Evolutionary conservation across 345 rosid genomes (phyloP), one percentile per base, ranked within the genome.

Genomic region (Erucastrum elatum): DNA sequence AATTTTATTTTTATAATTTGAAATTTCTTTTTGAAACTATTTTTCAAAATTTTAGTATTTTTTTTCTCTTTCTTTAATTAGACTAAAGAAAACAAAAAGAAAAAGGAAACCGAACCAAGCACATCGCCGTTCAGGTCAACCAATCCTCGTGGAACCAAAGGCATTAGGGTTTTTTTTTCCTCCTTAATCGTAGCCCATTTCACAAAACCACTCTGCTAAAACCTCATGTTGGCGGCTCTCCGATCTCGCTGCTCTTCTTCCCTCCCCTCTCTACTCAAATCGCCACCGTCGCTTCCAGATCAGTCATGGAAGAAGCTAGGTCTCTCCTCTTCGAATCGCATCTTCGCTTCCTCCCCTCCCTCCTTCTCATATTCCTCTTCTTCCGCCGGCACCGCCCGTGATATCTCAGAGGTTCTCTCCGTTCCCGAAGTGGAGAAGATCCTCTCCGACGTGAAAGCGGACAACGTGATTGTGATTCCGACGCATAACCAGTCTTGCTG

Each of bases 401-500:
- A 81, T 15, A 21, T 33, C 71, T 68, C 82, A 37, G 80, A 81
- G 12, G 69, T 71, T 64, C 58, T 81, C 0, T 65, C 80, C 7
- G 64, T 81, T 27, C 35, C 80, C 4, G 83, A 81, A 33, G 80
- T 91, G 41, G 92, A 93, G 90, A 89, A 90, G 78, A 86, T 92
- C n/a, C 91, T 94, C 73, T 69, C 77, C 72, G 96, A 91, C 71
- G 96, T 91, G 35, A 89, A 75, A 83, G 96, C 98, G 1, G 96
- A 91, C 51, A 86, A 93, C 84, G 92, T 93, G 15, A 85, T 78
- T 67, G 97, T 93, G 70, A 84, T 95, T 53, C 90, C 92, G 7
- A 85, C 84, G 2, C 71, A 78, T 0, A 79, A 88, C 7, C 89
- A 78, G 9, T 80, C 82, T 64, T 83, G 85, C 55, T 94, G 94